These are phyloP conservation scores for Globisporangium ultimum DNA, from an alignment of 352 stramenopile species.

Conservation along the genomic window DNA sequence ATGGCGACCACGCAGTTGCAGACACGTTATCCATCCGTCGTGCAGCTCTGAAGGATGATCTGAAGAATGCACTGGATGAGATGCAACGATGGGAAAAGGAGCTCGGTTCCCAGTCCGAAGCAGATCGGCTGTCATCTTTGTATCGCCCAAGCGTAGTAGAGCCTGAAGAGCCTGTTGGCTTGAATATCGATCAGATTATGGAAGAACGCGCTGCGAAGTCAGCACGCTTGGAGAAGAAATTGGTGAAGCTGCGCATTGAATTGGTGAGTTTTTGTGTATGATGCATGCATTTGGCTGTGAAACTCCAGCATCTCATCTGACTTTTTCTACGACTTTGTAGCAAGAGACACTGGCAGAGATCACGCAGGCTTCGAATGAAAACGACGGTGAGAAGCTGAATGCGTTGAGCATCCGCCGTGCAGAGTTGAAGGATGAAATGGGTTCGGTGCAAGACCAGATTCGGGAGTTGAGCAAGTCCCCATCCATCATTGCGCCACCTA, in stretches of 20 bases:
- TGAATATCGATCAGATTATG: conserved; percentile 49
- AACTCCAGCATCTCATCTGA: not conserved
- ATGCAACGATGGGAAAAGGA: conserved; percentile 69
- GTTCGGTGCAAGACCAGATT: conserved; percentile 50
- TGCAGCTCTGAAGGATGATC: conserved; percentile 61
- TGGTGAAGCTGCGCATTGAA: conserved; percentile 39
- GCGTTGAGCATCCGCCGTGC: conserved; percentile 52
- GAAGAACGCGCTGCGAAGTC: conserved; percentile 36
- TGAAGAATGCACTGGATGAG: conserved; percentile 67
- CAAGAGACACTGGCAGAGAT: conserved; percentile 68
- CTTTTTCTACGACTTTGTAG: conserved; percentile 13
- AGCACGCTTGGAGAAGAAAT: conserved; percentile 39
- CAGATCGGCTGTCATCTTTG: conserved; percentile 24
- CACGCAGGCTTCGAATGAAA: conserved; percentile 48
- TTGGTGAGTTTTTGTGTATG: conserved; percentile 22
- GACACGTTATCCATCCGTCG: conserved; percentile 65
- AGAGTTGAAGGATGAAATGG: conserved; percentile 75
- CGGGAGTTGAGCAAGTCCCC: conserved; percentile 9
- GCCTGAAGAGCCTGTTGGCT: conserved; percentile 6
- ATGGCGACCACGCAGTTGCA: conserved; percentile 50
- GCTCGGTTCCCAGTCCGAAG: conserved; percentile 24
- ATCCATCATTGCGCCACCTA: conserved; percentile 16
- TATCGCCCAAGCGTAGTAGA: conserved; percentile 21
- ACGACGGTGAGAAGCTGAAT: conserved; percentile 40
- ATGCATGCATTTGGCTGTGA: not conserved